These are phyloP conservation scores for Ustilago lituana DNA, from an alignment of 1,284 basidiomycete genomes.

Conservation along the genomic window DNA sequence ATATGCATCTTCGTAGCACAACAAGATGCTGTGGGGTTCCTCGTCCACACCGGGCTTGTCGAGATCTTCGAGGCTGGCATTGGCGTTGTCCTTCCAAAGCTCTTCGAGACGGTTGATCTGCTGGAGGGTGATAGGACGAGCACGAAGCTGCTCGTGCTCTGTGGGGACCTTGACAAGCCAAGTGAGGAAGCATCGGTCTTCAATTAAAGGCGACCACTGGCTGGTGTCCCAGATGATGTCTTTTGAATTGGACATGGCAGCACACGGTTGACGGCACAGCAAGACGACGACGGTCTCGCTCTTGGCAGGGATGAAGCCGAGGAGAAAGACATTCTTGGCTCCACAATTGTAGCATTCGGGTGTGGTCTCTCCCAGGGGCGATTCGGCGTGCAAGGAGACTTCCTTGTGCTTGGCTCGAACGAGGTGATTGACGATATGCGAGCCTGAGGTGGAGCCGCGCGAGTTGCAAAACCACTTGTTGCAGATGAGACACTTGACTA, in stretches of 20 bases:
- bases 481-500: constrained; percentile 95
- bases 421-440: constrained; percentile 96
- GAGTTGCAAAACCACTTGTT: constrained; percentile 98
- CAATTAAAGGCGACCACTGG: constrained; percentile 97
- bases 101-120: constrained; percentile 98
- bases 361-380: constrained; percentile 92
- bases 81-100: constrained; percentile 95
- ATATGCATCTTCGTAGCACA: constrained; percentile 94
- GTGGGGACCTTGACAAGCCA: constrained; percentile 98
- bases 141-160: constrained; percentile 92
- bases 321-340: constrained; percentile 99
- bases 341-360: constrained; percentile 98
- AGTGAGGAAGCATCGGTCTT: constrained; percentile 95
- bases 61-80: constrained; percentile 92
- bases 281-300: constrained; percentile 98
- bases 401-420: constrained; percentile 99
- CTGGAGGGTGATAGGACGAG: constrained; percentile 92
- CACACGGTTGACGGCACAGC: constrained; percentile 99
- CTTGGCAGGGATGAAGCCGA: constrained; percentile 99
- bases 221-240: constrained; percentile 98
- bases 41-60: constrained; percentile 79
- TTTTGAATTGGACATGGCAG: constrained; percentile 84
- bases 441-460: constrained; percentile 93
- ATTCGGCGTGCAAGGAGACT: constrained; percentile 93
- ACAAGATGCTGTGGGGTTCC: constrained; percentile 88